Evolutionary conservation across 352 stramenopile species (phyloP).

Genomic region (Globisporangium solare): DNA sequence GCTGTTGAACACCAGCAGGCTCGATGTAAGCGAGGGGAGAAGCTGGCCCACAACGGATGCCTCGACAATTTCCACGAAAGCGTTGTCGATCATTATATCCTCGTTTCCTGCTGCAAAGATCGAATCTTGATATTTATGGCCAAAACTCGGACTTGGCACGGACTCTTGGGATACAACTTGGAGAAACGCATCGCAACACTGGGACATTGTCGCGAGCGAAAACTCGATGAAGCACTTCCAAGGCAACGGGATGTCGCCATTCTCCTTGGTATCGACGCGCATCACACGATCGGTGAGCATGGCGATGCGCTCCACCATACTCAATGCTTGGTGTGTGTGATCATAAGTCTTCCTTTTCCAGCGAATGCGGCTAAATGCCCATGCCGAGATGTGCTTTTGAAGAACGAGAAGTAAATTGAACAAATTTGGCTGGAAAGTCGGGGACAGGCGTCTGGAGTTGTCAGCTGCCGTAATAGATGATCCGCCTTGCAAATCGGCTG

Average conservation of each 20-base stretch:
- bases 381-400: constrained; percentile 70
- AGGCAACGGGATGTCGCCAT: constrained; percentile 20
- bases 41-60: constrained; percentile 49
- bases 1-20: constrained; percentile 58
- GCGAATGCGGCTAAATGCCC: constrained; percentile 27
- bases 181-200: constrained; percentile 30
- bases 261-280: constrained; percentile 24
- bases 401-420: constrained; percentile 28
- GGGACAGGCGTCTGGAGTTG: neutral
- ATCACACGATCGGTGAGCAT: constrained; percentile 32
- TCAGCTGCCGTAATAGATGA: no score
- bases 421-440: neutral
- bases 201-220: constrained; percentile 14
- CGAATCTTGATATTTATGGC: neutral
- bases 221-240: constrained; percentile 58
- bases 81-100: neutral
- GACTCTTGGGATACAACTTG: constrained; percentile 22
- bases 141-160: constrained; percentile 25
- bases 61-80: constrained; percentile 24
- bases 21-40: constrained; percentile 45
- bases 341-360: constrained; percentile 21
- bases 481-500: neutral
- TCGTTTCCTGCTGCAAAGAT: neutral
- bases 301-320: constrained; percentile 17
- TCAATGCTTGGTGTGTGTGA: neutral